phyloP scores from a whole-genome alignment of 169 alveolate genomes.

The Blepharisma undulans region DNA sequence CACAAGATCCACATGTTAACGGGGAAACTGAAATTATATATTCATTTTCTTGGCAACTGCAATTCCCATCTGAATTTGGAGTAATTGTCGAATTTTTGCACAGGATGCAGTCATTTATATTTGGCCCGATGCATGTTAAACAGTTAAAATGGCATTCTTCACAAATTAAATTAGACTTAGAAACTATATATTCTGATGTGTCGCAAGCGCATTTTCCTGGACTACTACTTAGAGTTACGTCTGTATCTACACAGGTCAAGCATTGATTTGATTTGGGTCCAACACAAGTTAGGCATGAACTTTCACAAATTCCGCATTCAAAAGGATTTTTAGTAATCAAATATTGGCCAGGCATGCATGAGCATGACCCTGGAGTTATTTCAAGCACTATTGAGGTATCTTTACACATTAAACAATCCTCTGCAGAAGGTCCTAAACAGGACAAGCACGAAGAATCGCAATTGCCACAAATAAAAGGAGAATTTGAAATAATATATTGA shows the following conservation, averaged over 20 bases:
- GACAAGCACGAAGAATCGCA: too few relatives aligned
- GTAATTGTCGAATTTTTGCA: not conserved
- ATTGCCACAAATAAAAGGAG: too few relatives aligned
- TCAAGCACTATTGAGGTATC: too few relatives aligned
- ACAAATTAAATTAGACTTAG: not conserved
- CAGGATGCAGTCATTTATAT: not conserved
- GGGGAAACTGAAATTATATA: not conserved
- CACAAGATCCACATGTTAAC: not conserved
- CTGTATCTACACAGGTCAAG: not conserved
- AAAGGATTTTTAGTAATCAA: too few relatives aligned
- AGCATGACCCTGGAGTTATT: too few relatives aligned
- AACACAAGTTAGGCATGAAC: too few relatives aligned
- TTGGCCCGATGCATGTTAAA: not conserved
- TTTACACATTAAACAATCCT: too few relatives aligned
- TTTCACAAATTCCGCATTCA: too few relatives aligned
- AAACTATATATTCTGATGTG: not conserved
- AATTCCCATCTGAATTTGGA: not conserved
- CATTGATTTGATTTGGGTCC: not conserved
- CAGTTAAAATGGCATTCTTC: not conserved
- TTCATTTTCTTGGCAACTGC: not conserved
- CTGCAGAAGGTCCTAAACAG: too few relatives aligned
- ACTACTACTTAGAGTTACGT: not conserved
- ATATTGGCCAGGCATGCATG: too few relatives aligned
- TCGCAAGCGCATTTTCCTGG: not conserved
- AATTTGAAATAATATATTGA: too few relatives aligned